phyloP scores from a whole-genome alignment of 2,329 filamentous ascomycete genomes.

The Sordariomycetes sp. region DNA sequence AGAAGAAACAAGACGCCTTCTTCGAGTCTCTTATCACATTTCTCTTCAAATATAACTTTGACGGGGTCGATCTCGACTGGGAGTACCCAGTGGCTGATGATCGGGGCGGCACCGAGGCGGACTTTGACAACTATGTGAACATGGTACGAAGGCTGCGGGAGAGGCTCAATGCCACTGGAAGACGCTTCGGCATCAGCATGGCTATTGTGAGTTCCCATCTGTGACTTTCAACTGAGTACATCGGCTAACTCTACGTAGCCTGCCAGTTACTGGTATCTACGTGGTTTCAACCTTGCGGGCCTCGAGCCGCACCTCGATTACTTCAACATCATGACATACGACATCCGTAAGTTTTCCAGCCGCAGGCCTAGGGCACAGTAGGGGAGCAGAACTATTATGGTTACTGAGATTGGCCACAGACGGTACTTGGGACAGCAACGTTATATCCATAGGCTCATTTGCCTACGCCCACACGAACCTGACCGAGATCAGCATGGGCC shows the following conservation, averaged over 20 bases:
- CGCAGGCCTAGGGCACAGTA: neutral
- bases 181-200: neutral
- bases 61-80: constrained; percentile 18
- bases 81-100: constrained; percentile 15
- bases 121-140: constrained; percentile 13
- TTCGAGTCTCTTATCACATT: constrained; percentile 19
- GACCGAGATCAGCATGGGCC: constrained; percentile 30
- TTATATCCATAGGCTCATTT: constrained; percentile 15
- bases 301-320: constrained; percentile 5
- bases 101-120: constrained; percentile 12
- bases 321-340: constrained; percentile 5
- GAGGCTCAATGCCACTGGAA: constrained; percentile 6
- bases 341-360: neutral
- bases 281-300: constrained; percentile 11
- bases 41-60: constrained; percentile 12
- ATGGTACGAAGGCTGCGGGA: constrained; percentile 12
- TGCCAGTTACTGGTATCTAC: constrained; percentile 19
- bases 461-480: constrained; percentile 31
- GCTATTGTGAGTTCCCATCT: neutral
- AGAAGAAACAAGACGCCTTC: constrained; percentile 19
- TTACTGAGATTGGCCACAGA: neutral
- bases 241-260: constrained; percentile 9
- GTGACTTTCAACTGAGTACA: neutral
- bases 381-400: neutral
- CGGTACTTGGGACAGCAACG: constrained; percentile 21